Conservation (phyloP, 495 filamentous ascomycete genomes). For the Penicillium angulare region DNA sequence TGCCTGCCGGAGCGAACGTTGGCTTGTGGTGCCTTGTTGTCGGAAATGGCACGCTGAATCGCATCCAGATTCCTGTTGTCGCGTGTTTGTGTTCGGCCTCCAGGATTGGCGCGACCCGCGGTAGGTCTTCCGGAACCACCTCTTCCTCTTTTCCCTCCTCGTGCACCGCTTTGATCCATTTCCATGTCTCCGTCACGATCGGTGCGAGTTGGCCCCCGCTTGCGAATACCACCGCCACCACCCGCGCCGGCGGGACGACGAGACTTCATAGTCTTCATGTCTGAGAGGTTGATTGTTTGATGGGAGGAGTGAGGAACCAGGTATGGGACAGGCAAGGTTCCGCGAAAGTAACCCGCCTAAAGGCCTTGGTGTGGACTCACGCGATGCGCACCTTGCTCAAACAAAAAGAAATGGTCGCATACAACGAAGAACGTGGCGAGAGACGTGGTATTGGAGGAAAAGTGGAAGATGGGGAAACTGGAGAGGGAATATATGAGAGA, state of each 20-base stretch:
- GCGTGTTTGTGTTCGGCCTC: constrained; percentile 28
- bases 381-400: constrained; percentile 4
- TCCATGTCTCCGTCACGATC: constrained; percentile 82
- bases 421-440: neutral
- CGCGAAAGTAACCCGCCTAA: neutral
- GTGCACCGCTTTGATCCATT: constrained; percentile 59
- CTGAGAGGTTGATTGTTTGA: too few relatives aligned
- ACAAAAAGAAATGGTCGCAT: neutral
- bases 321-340: too few relatives aligned
- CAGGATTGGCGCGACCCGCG: neutral
- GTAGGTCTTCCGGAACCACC: neutral
- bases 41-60: constrained; percentile 44
- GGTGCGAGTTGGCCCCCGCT: constrained; percentile 56
- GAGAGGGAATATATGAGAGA: neutral
- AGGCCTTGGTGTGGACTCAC: neutral
- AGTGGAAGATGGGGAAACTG: neutral
- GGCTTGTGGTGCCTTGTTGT: constrained; percentile 35
- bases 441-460: neutral
- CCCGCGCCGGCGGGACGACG: constrained; percentile 32
- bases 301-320: too few relatives aligned
- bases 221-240: constrained; percentile 72
- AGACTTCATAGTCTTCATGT: constrained; percentile 38
- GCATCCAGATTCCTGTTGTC: constrained; percentile 30
- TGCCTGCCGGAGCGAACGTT: constrained; percentile 36
- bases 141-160: constrained; percentile 21